Evolutionary conservation across 768 basidiomycete genomes (phyloP).

Genomic region (Mycena floridula): DNA sequence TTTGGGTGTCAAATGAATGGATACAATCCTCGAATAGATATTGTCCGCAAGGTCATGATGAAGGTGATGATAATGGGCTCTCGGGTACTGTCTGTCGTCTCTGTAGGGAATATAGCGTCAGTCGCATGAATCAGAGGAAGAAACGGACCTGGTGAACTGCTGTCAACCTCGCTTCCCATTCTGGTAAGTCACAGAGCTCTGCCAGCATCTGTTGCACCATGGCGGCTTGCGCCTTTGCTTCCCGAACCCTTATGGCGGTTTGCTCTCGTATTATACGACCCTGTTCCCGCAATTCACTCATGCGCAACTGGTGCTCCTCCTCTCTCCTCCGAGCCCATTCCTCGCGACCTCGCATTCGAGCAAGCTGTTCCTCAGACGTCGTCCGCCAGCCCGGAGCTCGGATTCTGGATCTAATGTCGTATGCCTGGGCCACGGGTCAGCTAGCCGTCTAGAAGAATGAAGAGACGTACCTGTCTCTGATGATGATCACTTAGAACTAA

Average conservation of each 20-base stretch:
- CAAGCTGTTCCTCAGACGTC: conserved; percentile 33
- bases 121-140: not conserved
- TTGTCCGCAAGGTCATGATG: too few species aligned
- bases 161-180: conserved; percentile 52
- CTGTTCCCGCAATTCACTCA: conserved; percentile 33
- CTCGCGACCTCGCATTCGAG: conserved; percentile 41
- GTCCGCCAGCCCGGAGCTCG: conserved; percentile 18
- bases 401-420: conserved; percentile 36
- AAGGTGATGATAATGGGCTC: too few species aligned
- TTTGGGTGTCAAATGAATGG: conserved; percentile 29
- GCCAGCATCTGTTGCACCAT: conserved; percentile 50
- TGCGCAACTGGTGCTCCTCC: conserved; percentile 43
- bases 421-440: conserved; percentile 28
- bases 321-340: conserved; percentile 49
- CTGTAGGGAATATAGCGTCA: conserved; percentile 1
- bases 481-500: conserved; percentile 48
- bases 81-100: not conserved
- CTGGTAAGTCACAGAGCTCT: conserved; percentile 45
- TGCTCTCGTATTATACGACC: conserved; percentile 26
- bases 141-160: conserved; percentile 42
- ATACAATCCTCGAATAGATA: too few species aligned
- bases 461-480: conserved; percentile 45
- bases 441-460: conserved; percentile 2
- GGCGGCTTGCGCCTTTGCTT: conserved; percentile 29
- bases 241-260: conserved; percentile 33